phyloP scores from a whole-genome alignment of 495 filamentous ascomycete genomes.

The Penicillium desertorum region DNA sequence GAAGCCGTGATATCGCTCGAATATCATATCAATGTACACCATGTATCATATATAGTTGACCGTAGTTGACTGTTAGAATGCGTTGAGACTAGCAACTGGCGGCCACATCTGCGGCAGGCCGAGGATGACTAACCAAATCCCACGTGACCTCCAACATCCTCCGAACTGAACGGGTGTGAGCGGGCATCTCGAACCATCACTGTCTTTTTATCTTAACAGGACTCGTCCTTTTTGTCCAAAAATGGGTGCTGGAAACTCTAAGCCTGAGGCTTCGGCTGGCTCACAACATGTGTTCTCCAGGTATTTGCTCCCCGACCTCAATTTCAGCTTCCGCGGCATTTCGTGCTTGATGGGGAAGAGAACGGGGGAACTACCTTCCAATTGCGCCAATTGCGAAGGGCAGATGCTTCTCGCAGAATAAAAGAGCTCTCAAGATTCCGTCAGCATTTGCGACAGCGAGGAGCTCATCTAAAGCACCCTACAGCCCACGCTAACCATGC shows the following conservation, averaged over 20 bases:
- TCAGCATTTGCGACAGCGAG: not conserved
- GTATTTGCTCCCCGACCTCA: slow-evolving; percentile 28
- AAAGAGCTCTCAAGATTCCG: not conserved
- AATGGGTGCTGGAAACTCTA: slow-evolving; percentile 56
- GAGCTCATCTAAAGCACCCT: not conserved
- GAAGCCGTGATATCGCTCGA: not conserved
- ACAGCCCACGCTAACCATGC: slow-evolving; percentile 8
- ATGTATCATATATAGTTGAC: not conserved
- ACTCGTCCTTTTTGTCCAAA: slow-evolving; percentile 9
- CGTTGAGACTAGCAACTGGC: not conserved
- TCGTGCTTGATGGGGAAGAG: slow-evolving; percentile 11
- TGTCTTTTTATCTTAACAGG: slow-evolving; percentile 8
- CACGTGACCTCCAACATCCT: slow-evolving; percentile 17
- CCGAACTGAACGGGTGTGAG: slow-evolving; percentile 15
- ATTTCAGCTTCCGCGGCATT: slow-evolving; percentile 10
- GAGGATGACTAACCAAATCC: slow-evolving; percentile 1
- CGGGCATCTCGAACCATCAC: slow-evolving; percentile 11
- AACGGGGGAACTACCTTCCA: slow-evolving; percentile 16
- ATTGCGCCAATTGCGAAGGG: slow-evolving; percentile 18
- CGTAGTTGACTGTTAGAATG: not conserved
- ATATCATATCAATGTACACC: not conserved
- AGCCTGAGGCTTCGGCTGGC: slow-evolving; percentile 49
- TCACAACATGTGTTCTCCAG: slow-evolving; percentile 55
- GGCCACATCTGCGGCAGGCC: not conserved
- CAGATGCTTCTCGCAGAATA: not conserved